These are phyloP conservation scores for Sarcodon aspratus DNA, from an alignment of 768 basidiomycete genomes.

Conservation along the genomic window DNA sequence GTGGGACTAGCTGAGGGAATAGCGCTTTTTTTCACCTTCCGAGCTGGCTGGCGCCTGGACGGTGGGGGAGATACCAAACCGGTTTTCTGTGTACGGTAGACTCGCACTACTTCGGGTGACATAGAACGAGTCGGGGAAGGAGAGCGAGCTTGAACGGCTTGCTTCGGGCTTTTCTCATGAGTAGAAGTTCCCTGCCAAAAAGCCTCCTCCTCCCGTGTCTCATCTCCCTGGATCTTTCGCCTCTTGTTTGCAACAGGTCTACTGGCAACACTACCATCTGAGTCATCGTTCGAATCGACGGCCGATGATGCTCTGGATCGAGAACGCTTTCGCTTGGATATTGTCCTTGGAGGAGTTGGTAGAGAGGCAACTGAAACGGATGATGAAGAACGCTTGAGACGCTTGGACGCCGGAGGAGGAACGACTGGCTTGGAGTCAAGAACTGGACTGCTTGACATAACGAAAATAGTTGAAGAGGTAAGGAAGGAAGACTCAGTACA, in stretches of 20 bases:
- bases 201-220: conserved; percentile 12
- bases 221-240: conserved; percentile 12
- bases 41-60: conserved; percentile 33
- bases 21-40: conserved; percentile 9
- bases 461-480: no score
- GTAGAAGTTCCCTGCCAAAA: conserved; percentile 14
- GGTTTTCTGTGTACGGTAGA: conserved; percentile 3
- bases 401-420: neutral
- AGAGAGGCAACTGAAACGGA: conserved; percentile 47
- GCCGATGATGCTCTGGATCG: conserved; percentile 30
- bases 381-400: conserved; percentile 5
- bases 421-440: conserved; percentile 4
- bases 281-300: conserved; percentile 24
- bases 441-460: neutral
- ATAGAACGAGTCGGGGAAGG: conserved; percentile 1
- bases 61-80: conserved; percentile 56
- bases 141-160: conserved; percentile 2
- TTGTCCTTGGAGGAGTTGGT: conserved; percentile 56
- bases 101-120: conserved; percentile 3
- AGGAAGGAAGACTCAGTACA: no score
- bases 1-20: conserved; percentile 6
- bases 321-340: conserved; percentile 33
- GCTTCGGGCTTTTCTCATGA: neutral
- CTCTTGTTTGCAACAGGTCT: conserved; percentile 16
- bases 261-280: conserved; percentile 1